phyloP scores from a whole-genome alignment of 768 basidiomycete genomes.

The Gloeopeniophorella convolvens region DNA sequence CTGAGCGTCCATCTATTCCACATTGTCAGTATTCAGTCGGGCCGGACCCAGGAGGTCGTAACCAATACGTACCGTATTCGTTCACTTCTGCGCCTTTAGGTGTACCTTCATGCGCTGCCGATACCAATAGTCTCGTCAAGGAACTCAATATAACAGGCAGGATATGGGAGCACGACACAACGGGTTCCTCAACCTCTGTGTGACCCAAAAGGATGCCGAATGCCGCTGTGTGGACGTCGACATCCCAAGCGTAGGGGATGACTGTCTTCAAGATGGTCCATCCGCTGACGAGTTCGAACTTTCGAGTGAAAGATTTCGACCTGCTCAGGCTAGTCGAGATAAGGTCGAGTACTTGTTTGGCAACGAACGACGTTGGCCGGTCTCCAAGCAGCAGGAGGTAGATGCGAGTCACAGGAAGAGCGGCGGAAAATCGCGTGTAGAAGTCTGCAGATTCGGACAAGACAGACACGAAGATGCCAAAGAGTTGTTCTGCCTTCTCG shows the following conservation, averaged over 20 bases:
- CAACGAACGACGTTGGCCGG: slow-evolving; percentile 54
- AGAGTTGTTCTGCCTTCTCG: slow-evolving; percentile 62
- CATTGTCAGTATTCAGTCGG: slow-evolving; percentile 7
- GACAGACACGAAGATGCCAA: slow-evolving; percentile 57
- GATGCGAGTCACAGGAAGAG: slow-evolving; percentile 74
- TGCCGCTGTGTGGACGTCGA: slow-evolving; percentile 55
- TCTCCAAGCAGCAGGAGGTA: slow-evolving; percentile 74
- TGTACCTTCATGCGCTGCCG: slow-evolving; percentile 2
- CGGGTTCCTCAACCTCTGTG: slow-evolving; percentile 29
- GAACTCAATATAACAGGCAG: slow-evolving; percentile 66
- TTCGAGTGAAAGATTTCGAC: slow-evolving; percentile 62
- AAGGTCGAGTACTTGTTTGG: slow-evolving; percentile 52
- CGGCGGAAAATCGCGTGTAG: slow-evolving; percentile 63
- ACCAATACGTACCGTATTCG: slow-evolving; percentile 9
- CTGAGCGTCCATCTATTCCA: slow-evolving; percentile 2
- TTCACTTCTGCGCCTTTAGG: slow-evolving; percentile 22
- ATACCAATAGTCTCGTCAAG: slow-evolving; percentile 48
- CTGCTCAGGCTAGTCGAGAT: slow-evolving; percentile 48
- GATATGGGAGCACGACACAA: slow-evolving; percentile 58
- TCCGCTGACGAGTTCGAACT: slow-evolving; percentile 81
- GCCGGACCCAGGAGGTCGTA: neutral
- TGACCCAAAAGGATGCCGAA: slow-evolving; percentile 59
- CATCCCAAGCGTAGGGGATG: slow-evolving; percentile 63
- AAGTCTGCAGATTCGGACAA: slow-evolving; percentile 45
- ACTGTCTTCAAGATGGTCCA: slow-evolving; percentile 71